A percentile compares a stretch with the other conserved stretches of the same genome.
These are phyloP conservation scores for Microbotryum intermedium DNA, from an alignment of 1,284 basidiomycete species.

Conservation along the genomic window DNA sequence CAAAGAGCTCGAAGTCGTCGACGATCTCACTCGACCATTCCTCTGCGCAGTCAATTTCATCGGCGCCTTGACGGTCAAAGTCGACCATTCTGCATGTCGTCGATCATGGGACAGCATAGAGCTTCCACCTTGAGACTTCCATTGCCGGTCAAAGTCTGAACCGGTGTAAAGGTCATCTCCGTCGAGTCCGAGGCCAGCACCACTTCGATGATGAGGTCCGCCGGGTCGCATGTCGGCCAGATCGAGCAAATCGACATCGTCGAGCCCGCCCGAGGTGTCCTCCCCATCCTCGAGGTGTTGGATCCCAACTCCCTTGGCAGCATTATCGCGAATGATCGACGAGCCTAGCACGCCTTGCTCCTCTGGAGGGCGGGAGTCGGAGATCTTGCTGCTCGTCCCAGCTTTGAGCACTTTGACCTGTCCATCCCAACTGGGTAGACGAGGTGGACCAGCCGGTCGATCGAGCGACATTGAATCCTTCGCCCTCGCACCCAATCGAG, in stretches of 20 bases:
- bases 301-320: conserved; percentile 10
- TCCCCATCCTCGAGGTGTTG: neutral
- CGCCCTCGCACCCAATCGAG: conserved; percentile 43
- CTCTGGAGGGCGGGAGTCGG: neutral
- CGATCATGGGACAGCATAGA: too few species aligned
- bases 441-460: conserved; percentile 52
- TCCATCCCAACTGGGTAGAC: conserved; percentile 70
- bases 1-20: too few species aligned
- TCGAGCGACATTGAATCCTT: conserved; percentile 23
- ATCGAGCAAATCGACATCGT: neutral
- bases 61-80: too few species aligned
- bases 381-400: conserved; percentile 19
- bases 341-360: neutral
- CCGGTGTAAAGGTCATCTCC: conserved; percentile 7
- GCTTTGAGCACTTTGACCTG: conserved; percentile 39
- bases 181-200: neutral
- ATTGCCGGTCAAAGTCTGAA: neutral
- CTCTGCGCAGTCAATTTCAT: too few species aligned
- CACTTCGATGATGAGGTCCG: neutral
- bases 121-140: neutral
- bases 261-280: neutral
- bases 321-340: neutral
- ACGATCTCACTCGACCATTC: too few species aligned
- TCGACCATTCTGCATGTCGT: too few species aligned
- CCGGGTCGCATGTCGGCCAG: neutral